Conservation (phyloP, 1,284 basidiomycete species). For the Naganishia liquefaciens region DNA sequence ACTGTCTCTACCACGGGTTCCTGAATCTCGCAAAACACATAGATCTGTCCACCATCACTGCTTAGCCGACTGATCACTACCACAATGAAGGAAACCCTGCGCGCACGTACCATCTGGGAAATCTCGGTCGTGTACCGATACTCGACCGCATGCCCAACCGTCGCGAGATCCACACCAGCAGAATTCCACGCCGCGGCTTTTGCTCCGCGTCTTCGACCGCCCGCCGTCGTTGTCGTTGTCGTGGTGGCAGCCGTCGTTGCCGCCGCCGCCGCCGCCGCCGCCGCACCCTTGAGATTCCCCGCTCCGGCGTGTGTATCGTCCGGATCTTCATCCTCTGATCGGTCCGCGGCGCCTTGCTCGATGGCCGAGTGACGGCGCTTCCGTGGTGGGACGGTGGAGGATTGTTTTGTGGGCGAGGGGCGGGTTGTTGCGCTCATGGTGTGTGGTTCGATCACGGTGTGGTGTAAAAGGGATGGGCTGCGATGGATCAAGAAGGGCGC, state of each 20-base stretch:
- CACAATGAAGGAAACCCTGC: not conserved
- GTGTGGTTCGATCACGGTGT: not conserved
- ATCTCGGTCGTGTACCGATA: constrained; percentile 79
- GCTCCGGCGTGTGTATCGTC: not conserved
- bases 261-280: not conserved
- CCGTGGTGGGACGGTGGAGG: not conserved
- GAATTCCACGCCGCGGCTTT: constrained; percentile 23
- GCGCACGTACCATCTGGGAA: constrained; percentile 68
- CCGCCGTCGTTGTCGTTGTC: not conserved
- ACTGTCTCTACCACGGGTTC: constrained; percentile 85
- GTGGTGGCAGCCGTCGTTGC: not conserved
- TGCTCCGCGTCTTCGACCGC: constrained; percentile 17
- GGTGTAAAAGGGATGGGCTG: too few species aligned
- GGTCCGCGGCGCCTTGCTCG: not conserved
- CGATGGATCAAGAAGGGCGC: too few species aligned
- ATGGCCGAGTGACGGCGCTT: constrained; percentile 22
- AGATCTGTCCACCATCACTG: constrained; percentile 67
- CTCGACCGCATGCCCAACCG: constrained; percentile 50
- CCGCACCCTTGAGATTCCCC: not conserved
- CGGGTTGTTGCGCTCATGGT: constrained; percentile 2
- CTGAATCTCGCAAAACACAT: constrained; percentile 93
- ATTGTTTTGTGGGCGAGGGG: constrained; percentile 17
- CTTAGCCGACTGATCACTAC: constrained; percentile 1
- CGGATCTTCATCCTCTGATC: constrained; percentile 16
- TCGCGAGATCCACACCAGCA: constrained; percentile 17